A percentile compares a stretch with the other conserved stretches of the same genome.
Evolutionary conservation across 2,329 filamentous ascomycete species (phyloP).

Genomic region (Dothideomycetes sp.): DNA sequence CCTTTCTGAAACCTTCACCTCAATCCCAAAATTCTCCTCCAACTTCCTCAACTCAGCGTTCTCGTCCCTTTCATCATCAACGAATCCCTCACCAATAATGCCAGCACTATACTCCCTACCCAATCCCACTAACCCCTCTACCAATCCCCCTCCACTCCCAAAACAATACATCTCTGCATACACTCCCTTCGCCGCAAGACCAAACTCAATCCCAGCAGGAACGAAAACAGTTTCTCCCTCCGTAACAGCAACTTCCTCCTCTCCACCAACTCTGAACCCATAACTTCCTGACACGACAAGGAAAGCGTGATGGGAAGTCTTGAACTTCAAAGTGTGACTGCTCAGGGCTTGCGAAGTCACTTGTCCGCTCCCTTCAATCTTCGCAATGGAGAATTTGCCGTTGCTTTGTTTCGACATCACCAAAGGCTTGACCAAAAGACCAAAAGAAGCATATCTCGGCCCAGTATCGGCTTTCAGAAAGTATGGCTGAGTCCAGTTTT

Average conservation of each 20-base stretch:
- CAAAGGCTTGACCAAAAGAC: slow-evolving; percentile 40
- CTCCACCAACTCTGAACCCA: slow-evolving; percentile 32
- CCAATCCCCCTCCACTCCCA: slow-evolving; percentile 41
- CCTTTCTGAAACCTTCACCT: too few species aligned
- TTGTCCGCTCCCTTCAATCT: slow-evolving; percentile 34
- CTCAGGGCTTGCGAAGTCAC: slow-evolving; percentile 26
- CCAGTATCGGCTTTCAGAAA: slow-evolving; percentile 45
- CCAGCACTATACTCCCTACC: slow-evolving; percentile 18
- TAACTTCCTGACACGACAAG: slow-evolving; percentile 40
- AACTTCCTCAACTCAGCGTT: too few species aligned
- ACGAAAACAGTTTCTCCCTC: slow-evolving; percentile 44
- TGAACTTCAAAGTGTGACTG: slow-evolving; percentile 26
- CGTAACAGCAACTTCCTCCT: slow-evolving; percentile 28
- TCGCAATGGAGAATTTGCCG: slow-evolving; percentile 45
- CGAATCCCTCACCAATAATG: slow-evolving; percentile 12
- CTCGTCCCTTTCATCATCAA: background rate
- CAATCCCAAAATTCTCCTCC: too few species aligned
- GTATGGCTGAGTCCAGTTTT: slow-evolving; percentile 35
- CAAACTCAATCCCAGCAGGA: slow-evolving; percentile 39
- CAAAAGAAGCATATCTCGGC: slow-evolving; percentile 38
- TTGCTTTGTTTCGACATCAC: slow-evolving; percentile 39
- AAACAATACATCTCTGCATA: slow-evolving; percentile 42
- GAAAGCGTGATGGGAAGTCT: slow-evolving; percentile 44
- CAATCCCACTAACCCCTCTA: slow-evolving; percentile 34
- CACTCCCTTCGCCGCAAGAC: slow-evolving; percentile 35